Conservation (phyloP, 352 stramenopile species). For the Saprolegnia parasitica region DNA sequence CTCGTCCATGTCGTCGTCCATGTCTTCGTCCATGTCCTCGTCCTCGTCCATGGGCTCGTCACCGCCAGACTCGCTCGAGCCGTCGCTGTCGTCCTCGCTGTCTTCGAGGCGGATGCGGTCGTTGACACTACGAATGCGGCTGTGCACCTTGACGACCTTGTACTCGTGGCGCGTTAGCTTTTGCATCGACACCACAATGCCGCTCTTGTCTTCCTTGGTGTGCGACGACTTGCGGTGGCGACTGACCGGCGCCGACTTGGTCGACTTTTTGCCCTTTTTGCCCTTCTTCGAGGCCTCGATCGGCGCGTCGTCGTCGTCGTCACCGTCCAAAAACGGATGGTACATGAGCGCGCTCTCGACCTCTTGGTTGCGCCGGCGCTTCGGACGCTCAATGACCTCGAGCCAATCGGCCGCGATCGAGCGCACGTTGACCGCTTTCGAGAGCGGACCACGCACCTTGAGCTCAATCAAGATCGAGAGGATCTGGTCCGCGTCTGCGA, state of each 20-base stretch:
- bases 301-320: conserved; percentile 25
- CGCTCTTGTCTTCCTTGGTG: conserved; percentile 28
- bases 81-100: conserved; percentile 29
- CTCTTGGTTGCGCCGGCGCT: conserved; percentile 79
- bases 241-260: background rate
- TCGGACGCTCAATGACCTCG: conserved; percentile 83
- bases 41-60: conserved; percentile 30
- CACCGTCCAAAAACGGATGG: conserved; percentile 74
- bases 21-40: conserved; percentile 23
- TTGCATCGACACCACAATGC: conserved; percentile 33
- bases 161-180: conserved; percentile 26
- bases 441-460: conserved; percentile 75
- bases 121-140: conserved; percentile 32
- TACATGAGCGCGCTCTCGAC: conserved; percentile 83
- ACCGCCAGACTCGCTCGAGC: conserved; percentile 19
- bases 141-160: conserved; percentile 32
- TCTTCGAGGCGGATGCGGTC: conserved; percentile 15
- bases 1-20: conserved; percentile 31
- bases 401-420: conserved; percentile 73
- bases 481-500: conserved; percentile 79
- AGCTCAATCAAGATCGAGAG: conserved; percentile 84
- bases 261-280: conserved; percentile 33
- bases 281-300: conserved; percentile 33
- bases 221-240: background rate
- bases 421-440: conserved; percentile 77